Percentiles rank a stretch among this genome's conserved stretches.
These are phyloP conservation scores for Cladosporium sp. DNA, from an alignment of 2,329 filamentous ascomycete species.

Conservation along the genomic window DNA sequence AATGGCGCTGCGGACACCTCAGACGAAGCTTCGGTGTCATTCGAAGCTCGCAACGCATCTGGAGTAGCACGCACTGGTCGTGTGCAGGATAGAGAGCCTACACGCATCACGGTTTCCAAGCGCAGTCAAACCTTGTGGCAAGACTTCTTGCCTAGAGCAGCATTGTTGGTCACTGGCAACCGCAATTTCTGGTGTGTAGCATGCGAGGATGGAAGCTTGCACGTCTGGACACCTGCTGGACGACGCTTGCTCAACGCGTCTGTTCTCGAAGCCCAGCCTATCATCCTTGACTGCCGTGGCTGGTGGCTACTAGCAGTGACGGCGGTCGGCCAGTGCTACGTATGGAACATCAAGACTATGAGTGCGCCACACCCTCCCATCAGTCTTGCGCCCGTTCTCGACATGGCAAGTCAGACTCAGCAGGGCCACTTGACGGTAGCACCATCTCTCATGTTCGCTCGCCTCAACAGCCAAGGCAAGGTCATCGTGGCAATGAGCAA, in stretches of 20 bases:
- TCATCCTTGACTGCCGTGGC: conserved; percentile 86
- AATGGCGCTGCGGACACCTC: conserved; percentile 42
- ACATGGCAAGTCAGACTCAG: conserved; percentile 78
- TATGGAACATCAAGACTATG: conserved; percentile 88
- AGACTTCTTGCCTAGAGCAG: conserved; percentile 82
- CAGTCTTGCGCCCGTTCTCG: conserved; percentile 83
- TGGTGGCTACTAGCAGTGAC: conserved; percentile 90
- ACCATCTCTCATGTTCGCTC: conserved; percentile 85
- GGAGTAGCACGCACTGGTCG: conserved; percentile 60
- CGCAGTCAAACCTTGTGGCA: conserved; percentile 85
- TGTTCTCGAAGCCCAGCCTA: conserved; percentile 86
- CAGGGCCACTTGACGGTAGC: conserved; percentile 75
- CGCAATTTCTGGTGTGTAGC: conserved; percentile 88
- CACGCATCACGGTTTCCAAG: conserved; percentile 77
- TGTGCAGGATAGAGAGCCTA: conserved; percentile 71
- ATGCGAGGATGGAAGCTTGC: conserved; percentile 87
- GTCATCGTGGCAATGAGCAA: conserved; percentile 90
- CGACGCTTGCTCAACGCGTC: conserved; percentile 81
- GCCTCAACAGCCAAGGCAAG: conserved; percentile 83
- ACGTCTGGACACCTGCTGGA: conserved; percentile 90
- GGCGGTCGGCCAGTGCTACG: conserved; percentile 82
- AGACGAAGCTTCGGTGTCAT: conserved; percentile 63
- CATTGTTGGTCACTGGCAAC: conserved; percentile 89
- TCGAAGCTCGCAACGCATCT: conserved; percentile 85
- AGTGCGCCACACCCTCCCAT: conserved; percentile 79